Evolutionary conservation across 352 stramenopile genomes (phyloP).

Genomic region (Pythium dissotocum): DNA sequence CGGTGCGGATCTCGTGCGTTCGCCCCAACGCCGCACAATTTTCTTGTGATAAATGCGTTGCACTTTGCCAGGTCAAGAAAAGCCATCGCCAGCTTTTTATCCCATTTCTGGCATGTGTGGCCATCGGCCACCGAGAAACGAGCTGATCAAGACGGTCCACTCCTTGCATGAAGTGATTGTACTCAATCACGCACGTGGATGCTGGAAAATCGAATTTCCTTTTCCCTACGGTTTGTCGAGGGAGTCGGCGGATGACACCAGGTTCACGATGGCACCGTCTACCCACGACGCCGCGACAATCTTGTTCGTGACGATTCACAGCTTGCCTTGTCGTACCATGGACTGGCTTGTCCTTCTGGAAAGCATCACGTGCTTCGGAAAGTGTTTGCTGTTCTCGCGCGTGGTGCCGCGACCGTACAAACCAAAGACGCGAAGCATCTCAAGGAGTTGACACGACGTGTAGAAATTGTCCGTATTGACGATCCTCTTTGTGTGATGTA

Average conservation of each 20-base stretch:
- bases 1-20: no score
- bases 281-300: constrained; percentile 31
- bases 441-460: constrained; percentile 31
- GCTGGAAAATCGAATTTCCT: constrained; percentile 9
- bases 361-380: constrained; percentile 17
- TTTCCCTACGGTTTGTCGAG: constrained; percentile 5
- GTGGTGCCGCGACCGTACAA: constrained; percentile 33
- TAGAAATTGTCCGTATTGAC: constrained; percentile 43
- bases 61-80: no score
- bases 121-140: constrained; percentile 30
- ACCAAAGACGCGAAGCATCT: constrained; percentile 21
- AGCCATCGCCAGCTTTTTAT: constrained; percentile 30
- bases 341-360: constrained; percentile 6
- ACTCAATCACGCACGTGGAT: constrained; percentile 22
- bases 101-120: constrained; percentile 34
- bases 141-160: constrained; percentile 37
- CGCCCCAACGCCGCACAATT: no score
- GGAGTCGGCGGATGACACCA: constrained; percentile 30
- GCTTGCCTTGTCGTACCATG: constrained; percentile 10
- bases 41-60: no score
- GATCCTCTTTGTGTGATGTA: constrained; percentile 26
- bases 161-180: constrained; percentile 38
- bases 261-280: constrained; percentile 29
- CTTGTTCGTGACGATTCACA: constrained; percentile 14
- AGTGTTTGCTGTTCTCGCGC: constrained; percentile 25